These are phyloP conservation scores for Solanum sparsipilum DNA, from an alignment of 257 asterid genomes.

Conservation along the genomic window DNA sequence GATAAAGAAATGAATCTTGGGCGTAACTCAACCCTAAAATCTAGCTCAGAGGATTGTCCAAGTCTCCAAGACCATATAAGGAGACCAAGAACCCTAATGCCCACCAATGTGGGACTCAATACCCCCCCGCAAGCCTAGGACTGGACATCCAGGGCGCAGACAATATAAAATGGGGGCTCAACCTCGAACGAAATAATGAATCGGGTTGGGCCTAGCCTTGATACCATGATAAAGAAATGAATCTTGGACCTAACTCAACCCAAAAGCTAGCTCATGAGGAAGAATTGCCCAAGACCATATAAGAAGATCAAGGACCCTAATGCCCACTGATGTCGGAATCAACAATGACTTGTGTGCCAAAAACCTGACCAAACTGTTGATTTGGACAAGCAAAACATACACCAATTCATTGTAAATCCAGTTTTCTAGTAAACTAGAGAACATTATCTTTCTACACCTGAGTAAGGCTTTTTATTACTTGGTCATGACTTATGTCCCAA, in stretches of 20 bases:
- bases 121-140: background rate
- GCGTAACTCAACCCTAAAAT: background rate
- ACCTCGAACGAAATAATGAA: background rate
- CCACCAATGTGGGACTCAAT: background rate
- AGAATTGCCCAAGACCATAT: background rate
- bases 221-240: background rate
- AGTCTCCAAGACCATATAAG: background rate
- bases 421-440: background rate
- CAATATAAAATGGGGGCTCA: background rate
- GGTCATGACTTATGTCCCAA: background rate
- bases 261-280: background rate
- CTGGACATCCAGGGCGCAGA: background rate
- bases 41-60: background rate
- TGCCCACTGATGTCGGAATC: background rate
- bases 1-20: background rate
- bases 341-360: background rate
- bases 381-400: background rate
- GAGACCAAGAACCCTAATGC: background rate
- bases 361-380: background rate
- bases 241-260: background rate
- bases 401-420: background rate
- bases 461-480: background rate
- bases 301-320: background rate
- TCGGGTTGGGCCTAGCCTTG: background rate
- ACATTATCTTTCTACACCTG: background rate